These are phyloP conservation scores for Jatropha curcas DNA, from an alignment of 345 rosid genomes.

Conservation along the genomic window DNA sequence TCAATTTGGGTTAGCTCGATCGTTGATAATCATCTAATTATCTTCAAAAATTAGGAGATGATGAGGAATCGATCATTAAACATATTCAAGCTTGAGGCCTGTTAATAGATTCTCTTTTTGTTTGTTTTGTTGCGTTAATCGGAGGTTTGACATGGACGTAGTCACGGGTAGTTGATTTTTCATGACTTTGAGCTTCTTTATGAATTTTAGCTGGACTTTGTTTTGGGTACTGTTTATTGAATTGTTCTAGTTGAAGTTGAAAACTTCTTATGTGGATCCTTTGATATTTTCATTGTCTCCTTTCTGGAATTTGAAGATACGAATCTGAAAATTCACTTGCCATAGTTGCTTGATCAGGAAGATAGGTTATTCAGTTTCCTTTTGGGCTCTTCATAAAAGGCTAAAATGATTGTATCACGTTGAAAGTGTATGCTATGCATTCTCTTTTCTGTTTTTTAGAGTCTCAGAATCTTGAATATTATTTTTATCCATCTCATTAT, in stretches of 20 bases:
- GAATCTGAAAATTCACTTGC: not conserved
- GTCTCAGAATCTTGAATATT: not conserved
- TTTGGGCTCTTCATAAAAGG: not conserved
- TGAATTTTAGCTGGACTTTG: not conserved
- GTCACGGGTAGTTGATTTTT: not conserved
- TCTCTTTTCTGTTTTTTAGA: not conserved
- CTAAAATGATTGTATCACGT: not conserved
- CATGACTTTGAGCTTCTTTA: not conserved
- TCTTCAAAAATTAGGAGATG: not conserved
- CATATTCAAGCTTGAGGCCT: not conserved
- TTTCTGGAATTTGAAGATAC: not conserved
- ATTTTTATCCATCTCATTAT: not conserved
- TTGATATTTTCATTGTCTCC: not conserved
- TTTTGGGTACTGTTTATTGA: not conserved
- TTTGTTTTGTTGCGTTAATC: not conserved
- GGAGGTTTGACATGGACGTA: not conserved
- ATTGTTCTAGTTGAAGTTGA: not conserved
- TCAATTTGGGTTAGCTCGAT: conserved; percentile 15
- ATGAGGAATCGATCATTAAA: not conserved
- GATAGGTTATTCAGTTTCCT: not conserved
- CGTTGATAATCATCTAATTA: not conserved
- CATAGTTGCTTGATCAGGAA: not conserved
- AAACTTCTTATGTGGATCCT: not conserved
- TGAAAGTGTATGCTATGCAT: not conserved
- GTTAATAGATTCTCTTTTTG: not conserved